Evolutionary conservation across 208 protist genomes (phyloP).

Genomic region (Entamoeba histolytica): DNA sequence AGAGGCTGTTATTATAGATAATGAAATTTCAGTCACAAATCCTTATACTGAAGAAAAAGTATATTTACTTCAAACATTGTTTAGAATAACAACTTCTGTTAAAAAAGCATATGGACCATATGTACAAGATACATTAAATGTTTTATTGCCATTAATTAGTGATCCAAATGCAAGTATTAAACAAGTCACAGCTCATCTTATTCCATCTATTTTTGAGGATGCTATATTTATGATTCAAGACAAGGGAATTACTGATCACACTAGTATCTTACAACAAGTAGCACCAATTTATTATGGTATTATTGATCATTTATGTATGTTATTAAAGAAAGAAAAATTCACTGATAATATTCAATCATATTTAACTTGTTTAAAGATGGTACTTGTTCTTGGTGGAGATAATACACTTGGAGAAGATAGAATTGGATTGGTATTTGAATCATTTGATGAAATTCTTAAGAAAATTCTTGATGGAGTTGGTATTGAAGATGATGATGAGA

Average conservation of each 20-base stretch:
- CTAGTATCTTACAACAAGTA: not conserved
- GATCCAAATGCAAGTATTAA: not conserved
- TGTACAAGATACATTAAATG: not conserved
- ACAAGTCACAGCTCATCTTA: not conserved
- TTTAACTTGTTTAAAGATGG: not conserved
- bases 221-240: not conserved
- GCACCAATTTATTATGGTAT: not conserved
- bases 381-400: not conserved
- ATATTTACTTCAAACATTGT: not conserved
- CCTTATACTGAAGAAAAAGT: not conserved
- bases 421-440: not conserved
- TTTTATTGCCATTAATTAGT: not conserved
- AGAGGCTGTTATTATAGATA: not conserved
- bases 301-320: not conserved
- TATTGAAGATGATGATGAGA: not conserved
- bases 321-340: not conserved
- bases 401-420: not conserved
- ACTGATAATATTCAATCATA: not conserved
- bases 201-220: not conserved
- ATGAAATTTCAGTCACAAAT: not conserved
- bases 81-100: not conserved
- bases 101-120: not conserved
- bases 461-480: not conserved
- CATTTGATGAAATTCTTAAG: not conserved
- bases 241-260: not conserved